These are phyloP conservation scores for Phytophthora citrophthora DNA, from an alignment of 352 stramenopile genomes.

Conservation along the genomic window DNA sequence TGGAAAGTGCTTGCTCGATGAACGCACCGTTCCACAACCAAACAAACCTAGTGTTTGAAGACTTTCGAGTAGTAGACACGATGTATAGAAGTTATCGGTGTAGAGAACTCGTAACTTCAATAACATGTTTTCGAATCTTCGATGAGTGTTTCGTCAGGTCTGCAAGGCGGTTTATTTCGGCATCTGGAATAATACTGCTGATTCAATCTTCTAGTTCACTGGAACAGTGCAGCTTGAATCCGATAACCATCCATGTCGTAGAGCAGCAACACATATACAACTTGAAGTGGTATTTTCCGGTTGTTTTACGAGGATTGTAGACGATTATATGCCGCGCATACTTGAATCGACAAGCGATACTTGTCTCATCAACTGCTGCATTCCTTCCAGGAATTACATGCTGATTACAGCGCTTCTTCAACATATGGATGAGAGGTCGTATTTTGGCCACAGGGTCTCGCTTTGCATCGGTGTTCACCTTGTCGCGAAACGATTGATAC, in stretches of 20 bases:
- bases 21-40: conserved; percentile 20
- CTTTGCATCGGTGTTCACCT: background rate
- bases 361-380: conserved; percentile 33
- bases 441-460: conserved; percentile 3
- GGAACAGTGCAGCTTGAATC: conserved; percentile 31
- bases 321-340: conserved; percentile 33
- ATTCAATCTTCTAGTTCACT: conserved; percentile 27
- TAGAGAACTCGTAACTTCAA: conserved; percentile 27
- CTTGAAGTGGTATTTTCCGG: conserved; percentile 43
- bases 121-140: conserved; percentile 23
- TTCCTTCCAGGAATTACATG: conserved; percentile 28
- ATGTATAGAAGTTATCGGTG: conserved; percentile 44
- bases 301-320: conserved; percentile 36
- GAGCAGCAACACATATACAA: conserved; percentile 39
- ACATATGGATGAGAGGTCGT: conserved; percentile 18
- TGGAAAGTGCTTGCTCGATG: conserved; percentile 28
- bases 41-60: conserved; percentile 30
- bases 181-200: conserved; percentile 10
- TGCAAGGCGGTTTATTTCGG: background rate
- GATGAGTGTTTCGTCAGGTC: conserved; percentile 5
- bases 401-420: conserved; percentile 12
- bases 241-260: conserved; percentile 31
- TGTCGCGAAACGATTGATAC: background rate
- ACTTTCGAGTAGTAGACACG: conserved; percentile 26
- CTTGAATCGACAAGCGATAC: conserved; percentile 30